Evolutionary conservation across 805 yeast genomes (phyloP), one percentile per base, ranked within the genome.

Genomic region (Saccharomycopsis malanga): DNA sequence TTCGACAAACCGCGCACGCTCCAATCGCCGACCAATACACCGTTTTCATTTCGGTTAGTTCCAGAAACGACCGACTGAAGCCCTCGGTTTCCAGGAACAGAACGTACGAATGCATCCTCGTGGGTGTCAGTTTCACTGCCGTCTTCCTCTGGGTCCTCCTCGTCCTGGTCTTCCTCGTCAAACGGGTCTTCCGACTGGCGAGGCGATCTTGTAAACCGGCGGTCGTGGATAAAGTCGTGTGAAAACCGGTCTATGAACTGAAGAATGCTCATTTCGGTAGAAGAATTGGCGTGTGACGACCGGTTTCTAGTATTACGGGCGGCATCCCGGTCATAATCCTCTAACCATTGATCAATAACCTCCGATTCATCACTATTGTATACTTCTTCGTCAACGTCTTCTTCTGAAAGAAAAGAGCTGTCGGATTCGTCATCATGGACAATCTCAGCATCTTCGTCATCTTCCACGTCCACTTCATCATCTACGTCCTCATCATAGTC

Each of bases 91-190:
- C n/a, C 32, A 29, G n/a, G 32, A 10, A 10, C 32, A n/a, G n/a
- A 29, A n/a, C 7, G 17, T 34, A 10, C 9, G 15, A n/a, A n/a
- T 15, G 17, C 7, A 9, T 34, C 17, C 7, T n/a, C n/a, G n/a
- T n/a, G 7, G 17, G 29, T 29, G 12, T 20, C 51, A 18, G 22
- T 39, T 14, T 37, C 41, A 12, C 29, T 54, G 15, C 40, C 50
- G 15, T 44, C 47, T 14, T 15, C 43, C 6, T 44, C 52, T 4
- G 45, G 54, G 4, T 55, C 61, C 17, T 57, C 67, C 15, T 60
- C 65, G 20, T 58, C 68, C 25, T 59, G 63, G 27, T 57, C 61
- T 12, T 65, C 70, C 4, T 64, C 63, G 38, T 59, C 63, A 5
- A n/a, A n/a, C n/a, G n/a, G n/a, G n/a, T n/a, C n/a, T n/a, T 63